A percentile compares a stretch with the other conserved stretches of the same genome.
phyloP scores from a whole-genome alignment of 1,284 basidiomycete species.

The Cutaneotrichosporon cyanovorans region DNA sequence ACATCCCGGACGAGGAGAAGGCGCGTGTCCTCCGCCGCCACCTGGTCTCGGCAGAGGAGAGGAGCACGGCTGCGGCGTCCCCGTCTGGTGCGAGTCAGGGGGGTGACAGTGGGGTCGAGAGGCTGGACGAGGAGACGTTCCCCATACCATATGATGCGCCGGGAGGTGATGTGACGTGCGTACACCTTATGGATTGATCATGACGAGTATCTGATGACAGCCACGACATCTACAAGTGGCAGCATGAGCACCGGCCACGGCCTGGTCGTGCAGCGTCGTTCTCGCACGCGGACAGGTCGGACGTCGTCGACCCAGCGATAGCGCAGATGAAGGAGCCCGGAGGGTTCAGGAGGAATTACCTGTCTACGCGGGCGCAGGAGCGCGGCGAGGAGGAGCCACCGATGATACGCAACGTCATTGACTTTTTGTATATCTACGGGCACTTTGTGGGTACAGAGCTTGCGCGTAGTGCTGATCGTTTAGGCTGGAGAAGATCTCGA shows the following conservation, averaged over 20 bases:
- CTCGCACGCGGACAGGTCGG: constrained; percentile 54
- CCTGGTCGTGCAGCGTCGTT: constrained; percentile 59
- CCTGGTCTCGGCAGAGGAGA: constrained; percentile 66
- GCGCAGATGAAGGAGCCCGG: constrained; percentile 89
- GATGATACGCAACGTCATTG: constrained; percentile 77
- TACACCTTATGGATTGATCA: constrained; percentile 34
- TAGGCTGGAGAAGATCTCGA: constrained; percentile 92
- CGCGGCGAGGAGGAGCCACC: constrained; percentile 58
- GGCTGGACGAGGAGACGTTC: constrained; percentile 57
- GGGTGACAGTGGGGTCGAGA: constrained; percentile 13
- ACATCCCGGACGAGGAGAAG: constrained; percentile 65
- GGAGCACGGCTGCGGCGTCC: constrained; percentile 29
- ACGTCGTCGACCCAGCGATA: constrained; percentile 58
- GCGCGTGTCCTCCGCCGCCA: constrained; percentile 69
- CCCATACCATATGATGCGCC: constrained; percentile 74
- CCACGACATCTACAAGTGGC: constrained; percentile 92
- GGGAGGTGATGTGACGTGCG: constrained; percentile 84
- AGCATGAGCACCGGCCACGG: constrained; percentile 61
- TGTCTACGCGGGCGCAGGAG: constrained; percentile 62
- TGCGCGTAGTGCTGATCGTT: neutral
- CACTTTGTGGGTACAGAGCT: constrained; percentile 65
- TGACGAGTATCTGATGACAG: constrained; percentile 43
- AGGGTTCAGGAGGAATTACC: constrained; percentile 82
- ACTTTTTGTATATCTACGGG: constrained; percentile 85
- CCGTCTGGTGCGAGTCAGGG: constrained; percentile 2